Evolutionary conservation across 2,329 filamentous ascomycete species (phyloP).

Genomic region (Aspergillus sp.): DNA sequence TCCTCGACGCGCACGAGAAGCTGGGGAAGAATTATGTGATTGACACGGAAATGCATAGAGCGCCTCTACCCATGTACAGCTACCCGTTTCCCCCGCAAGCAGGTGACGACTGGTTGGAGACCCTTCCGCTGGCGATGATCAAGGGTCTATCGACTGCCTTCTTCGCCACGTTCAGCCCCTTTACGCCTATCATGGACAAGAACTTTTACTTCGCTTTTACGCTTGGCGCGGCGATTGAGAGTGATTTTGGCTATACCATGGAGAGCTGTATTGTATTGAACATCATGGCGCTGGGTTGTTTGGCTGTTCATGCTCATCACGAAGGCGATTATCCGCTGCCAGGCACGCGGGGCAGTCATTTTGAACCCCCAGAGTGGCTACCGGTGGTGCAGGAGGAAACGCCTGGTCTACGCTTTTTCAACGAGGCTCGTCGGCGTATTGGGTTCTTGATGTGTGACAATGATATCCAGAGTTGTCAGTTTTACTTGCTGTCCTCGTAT

Average conservation of each 20-base stretch:
- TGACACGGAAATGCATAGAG: slow-evolving; percentile 53
- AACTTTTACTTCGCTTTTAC: slow-evolving; percentile 57
- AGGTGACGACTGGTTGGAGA: slow-evolving; percentile 51
- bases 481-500: slow-evolving; percentile 56
- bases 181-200: slow-evolving; percentile 58
- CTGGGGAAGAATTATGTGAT: slow-evolving; percentile 57
- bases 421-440: slow-evolving; percentile 57
- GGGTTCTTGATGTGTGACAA: slow-evolving; percentile 58
- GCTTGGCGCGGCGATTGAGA: slow-evolving; percentile 54
- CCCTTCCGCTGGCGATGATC: slow-evolving; percentile 53
- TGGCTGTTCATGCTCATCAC: slow-evolving; percentile 55
- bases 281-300: slow-evolving; percentile 57
- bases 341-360: slow-evolving; percentile 38
- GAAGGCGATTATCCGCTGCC: slow-evolving; percentile 55
- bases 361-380: slow-evolving; percentile 46
- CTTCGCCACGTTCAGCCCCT: slow-evolving; percentile 60
- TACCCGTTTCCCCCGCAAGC: slow-evolving; percentile 41
- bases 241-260: slow-evolving; percentile 56
- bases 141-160: slow-evolving; percentile 59
- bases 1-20: slow-evolving; percentile 42
- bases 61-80: slow-evolving; percentile 48
- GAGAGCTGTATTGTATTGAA: slow-evolving; percentile 58
- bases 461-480: slow-evolving; percentile 57
- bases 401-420: slow-evolving; percentile 58
- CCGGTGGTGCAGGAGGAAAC: slow-evolving; percentile 45